Evolutionary conservation across 805 yeast genomes (phyloP).

Genomic region (Candida boidinii): DNA sequence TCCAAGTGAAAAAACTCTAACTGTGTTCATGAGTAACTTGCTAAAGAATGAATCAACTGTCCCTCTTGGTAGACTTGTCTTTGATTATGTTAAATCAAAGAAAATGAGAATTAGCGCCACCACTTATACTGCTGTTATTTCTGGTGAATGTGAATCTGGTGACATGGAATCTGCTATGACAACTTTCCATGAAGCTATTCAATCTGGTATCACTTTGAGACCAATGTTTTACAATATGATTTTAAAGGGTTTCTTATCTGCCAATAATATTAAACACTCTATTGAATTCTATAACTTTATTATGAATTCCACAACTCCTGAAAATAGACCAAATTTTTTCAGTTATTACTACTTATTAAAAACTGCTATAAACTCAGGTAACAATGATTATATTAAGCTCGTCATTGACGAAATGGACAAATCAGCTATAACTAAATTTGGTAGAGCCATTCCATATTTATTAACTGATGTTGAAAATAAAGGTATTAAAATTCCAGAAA

Average conservation of each 20-base stretch:
- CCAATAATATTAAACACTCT: slow-evolving; percentile 28
- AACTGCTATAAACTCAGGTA: slow-evolving; percentile 26
- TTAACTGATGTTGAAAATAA: slow-evolving; percentile 14
- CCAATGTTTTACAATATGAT: slow-evolving; percentile 36
- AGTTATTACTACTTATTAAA: slow-evolving; percentile 40
- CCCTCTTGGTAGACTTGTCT: slow-evolving; percentile 43
- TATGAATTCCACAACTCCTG: slow-evolving; percentile 14
- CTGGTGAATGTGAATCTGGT: slow-evolving; percentile 37
- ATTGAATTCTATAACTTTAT: slow-evolving; percentile 30
- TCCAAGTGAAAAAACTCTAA: slow-evolving; percentile 35
- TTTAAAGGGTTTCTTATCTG: slow-evolving; percentile 37
- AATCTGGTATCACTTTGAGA: slow-evolving; percentile 25
- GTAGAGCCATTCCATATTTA: slow-evolving; percentile 30
- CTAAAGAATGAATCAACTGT: slow-evolving; percentile 36
- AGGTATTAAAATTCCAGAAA: slow-evolving; percentile 14
- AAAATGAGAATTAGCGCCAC: slow-evolving; percentile 25
- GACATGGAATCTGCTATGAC: slow-evolving; percentile 31
- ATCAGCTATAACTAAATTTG: slow-evolving; percentile 24
- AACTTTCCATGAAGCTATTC: slow-evolving; percentile 28
- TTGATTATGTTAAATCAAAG: slow-evolving; percentile 28
- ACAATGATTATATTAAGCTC: slow-evolving; percentile 24
- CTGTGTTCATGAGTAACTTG: slow-evolving; percentile 47
- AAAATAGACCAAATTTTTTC: slow-evolving; percentile 35
- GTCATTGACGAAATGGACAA: slow-evolving; percentile 31
- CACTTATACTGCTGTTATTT: slow-evolving; percentile 38